Evolutionary conservation across 2,329 filamentous ascomycete genomes (phyloP), one percentile per base, ranked within the genome.

Genomic region (Gnomoniopsis smithogilvyi): DNA sequence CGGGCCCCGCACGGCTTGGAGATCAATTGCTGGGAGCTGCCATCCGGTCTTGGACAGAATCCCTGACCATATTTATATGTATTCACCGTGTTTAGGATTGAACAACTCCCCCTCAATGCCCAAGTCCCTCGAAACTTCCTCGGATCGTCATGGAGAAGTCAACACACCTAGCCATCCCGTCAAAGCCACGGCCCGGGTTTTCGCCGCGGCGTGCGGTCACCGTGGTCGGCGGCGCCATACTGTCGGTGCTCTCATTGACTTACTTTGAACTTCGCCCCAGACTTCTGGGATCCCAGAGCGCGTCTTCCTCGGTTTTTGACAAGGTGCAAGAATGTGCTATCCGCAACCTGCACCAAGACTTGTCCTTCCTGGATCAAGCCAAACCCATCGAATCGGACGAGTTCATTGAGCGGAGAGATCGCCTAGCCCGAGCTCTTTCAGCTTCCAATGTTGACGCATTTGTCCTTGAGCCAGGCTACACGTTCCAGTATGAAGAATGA

Each of bases 321-420:
- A 88, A 88, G 68, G 78, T 88, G 59, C 76, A 80, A 61, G 79
- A 82, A 69, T 88, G 84, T 66, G 78, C 84, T 15, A 81, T 84
- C 58, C 64, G 75, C 38, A 84, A 79, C 49, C 69, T 84, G 14
- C 76, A 76, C 19, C 73, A 74, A 6, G 75, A 80, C 51, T 71
- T 82, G 6, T 76, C 75, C 2, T 86, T 86, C 62, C 72, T 86
- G 2, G 71, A 81, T 14, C 64, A 67, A 2, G 81, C 80, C 1
- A 64, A 70, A 2, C 79, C 80, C 2, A 81, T 85, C 36, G 62
- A 72, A 2, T 60, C 78, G 0, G 70, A 73, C 0, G 84, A 87
- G 62, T 87, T 82, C 63, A 69, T 85, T 3, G 66, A 76, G 19
- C 79, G 85, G 2, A 75, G 84, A 12, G 76, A 86, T 58, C 76